A percentile compares a stretch with the other conserved stretches of the same genome.
Conservation (phyloP, 1,284 basidiomycete species). For the Laetiporus sulphureus region DNA sequence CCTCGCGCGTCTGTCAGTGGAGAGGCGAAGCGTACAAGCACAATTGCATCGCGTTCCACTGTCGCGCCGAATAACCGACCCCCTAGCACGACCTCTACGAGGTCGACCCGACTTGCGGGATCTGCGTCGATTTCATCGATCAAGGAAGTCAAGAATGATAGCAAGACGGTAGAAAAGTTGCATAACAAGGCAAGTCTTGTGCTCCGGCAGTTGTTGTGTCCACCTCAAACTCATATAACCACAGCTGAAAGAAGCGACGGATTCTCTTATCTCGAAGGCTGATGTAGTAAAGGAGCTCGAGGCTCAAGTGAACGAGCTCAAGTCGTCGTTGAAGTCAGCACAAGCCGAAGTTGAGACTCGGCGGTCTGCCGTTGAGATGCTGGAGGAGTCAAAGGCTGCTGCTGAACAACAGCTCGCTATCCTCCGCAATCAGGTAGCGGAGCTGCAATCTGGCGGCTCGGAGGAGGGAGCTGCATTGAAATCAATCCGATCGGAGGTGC, state of each 20-base stretch:
- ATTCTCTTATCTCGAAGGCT: conserved; percentile 45
- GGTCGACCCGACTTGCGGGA: conserved; percentile 34
- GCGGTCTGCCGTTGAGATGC: conserved; percentile 33
- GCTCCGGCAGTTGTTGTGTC: conserved; percentile 1
- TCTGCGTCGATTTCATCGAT: conserved; percentile 63
- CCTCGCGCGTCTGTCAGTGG: conserved; percentile 31
- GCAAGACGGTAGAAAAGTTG: conserved; percentile 47
- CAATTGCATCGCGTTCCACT: conserved; percentile 21
- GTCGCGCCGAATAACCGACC: conserved; percentile 19
- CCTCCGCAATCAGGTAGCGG: conserved; percentile 36
- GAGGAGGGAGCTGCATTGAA: conserved; percentile 32
- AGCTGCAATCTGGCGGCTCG: conserved; percentile 34
- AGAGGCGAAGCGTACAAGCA: conserved; percentile 24
- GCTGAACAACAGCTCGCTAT: conserved; percentile 43
- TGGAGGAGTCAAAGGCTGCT: conserved; percentile 42
- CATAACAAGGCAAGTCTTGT: conserved; percentile 52
- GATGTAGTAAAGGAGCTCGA: conserved; percentile 44
- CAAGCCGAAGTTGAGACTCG: conserved; percentile 43
- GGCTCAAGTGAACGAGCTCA: conserved; percentile 41
- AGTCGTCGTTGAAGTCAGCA: conserved; percentile 43
- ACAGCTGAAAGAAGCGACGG: conserved; percentile 53
- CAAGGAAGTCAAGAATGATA: conserved; percentile 57
- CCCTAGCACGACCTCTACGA: conserved; percentile 24
- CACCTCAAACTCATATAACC: conserved; percentile 1
- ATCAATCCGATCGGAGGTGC: conserved; percentile 44